A percentile compares a stretch with the other conserved stretches of the same genome.
These are phyloP conservation scores for Macrotyloma uniflorum DNA, from an alignment of 306 rosid species.

Conservation along the genomic window DNA sequence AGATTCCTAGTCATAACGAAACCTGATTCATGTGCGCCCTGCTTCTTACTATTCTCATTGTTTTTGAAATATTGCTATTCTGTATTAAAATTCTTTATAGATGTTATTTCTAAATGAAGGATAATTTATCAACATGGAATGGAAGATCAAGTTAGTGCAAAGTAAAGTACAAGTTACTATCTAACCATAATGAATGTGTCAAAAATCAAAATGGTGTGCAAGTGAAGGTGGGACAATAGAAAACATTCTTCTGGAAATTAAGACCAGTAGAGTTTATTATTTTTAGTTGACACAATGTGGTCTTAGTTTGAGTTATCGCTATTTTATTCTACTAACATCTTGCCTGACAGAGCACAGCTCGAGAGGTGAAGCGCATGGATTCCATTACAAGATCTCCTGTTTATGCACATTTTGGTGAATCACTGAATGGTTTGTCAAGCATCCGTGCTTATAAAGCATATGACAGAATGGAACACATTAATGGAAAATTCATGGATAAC, in stretches of 20 bases:
- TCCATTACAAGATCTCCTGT: slow-evolving; percentile 87
- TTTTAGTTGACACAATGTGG: slow-evolving; percentile 3
- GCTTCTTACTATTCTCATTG: neutral
- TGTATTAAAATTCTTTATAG: neutral
- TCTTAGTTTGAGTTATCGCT: slow-evolving; percentile 11
- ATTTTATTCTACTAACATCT: slow-evolving; percentile 1
- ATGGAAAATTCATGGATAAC: slow-evolving; percentile 83
- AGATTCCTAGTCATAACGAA: neutral
- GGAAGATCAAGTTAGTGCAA: neutral
- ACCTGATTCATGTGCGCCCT: neutral
- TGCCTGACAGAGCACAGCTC: slow-evolving; percentile 65
- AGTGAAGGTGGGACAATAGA: neutral
- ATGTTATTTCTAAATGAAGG: neutral
- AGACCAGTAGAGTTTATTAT: neutral
- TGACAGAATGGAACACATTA: slow-evolving; percentile 73
- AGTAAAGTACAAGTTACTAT: neutral
- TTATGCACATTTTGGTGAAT: slow-evolving; percentile 94
- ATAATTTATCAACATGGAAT: neutral
- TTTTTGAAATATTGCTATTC: slow-evolving; percentile 1
- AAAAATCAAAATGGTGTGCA: slow-evolving; percentile 11
- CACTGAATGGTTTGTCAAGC: slow-evolving; percentile 77
- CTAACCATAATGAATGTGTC: neutral
- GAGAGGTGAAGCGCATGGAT: slow-evolving; percentile 91
- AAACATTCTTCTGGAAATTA: neutral
- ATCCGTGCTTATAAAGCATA: slow-evolving; percentile 85